Evolutionary conservation across 23 red algal genomes (phyloP).

Genomic region (Gracilaria vermiculophylla): DNA sequence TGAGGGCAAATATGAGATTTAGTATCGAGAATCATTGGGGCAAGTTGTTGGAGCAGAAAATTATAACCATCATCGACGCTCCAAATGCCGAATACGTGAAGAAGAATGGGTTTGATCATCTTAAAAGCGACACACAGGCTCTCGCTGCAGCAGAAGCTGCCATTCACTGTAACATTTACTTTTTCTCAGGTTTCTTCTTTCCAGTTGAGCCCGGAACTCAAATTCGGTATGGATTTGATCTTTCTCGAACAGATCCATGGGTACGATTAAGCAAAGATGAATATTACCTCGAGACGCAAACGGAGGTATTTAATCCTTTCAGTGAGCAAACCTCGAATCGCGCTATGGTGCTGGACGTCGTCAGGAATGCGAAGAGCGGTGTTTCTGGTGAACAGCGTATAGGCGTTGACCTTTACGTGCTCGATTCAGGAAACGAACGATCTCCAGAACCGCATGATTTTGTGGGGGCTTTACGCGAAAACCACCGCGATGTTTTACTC

Average conservation of each 20-base stretch:
- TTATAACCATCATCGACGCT: slow-evolving; percentile 13
- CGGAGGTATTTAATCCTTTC: neutral
- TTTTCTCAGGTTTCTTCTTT: slow-evolving; percentile 68
- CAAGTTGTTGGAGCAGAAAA: neutral
- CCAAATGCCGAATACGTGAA: neutral
- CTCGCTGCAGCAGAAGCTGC: slow-evolving; percentile 3
- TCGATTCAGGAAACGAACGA: neutral
- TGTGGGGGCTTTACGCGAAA: slow-evolving; percentile 10
- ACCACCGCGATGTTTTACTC: slow-evolving; percentile 20
- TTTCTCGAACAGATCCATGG: slow-evolving; percentile 8
- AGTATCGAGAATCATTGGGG: neutral
- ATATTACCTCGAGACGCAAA: slow-evolving; percentile 23
- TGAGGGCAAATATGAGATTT: slow-evolving; percentile 2
- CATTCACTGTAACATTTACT: slow-evolving; percentile 65
- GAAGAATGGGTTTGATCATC: slow-evolving; percentile 34
- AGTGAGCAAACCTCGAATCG: slow-evolving; percentile 2
- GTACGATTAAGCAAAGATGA: slow-evolving; percentile 10
- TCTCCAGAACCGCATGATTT: slow-evolving; percentile 19
- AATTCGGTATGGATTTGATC: slow-evolving; percentile 42
- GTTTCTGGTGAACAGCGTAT: neutral
- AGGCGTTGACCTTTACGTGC: slow-evolving; percentile 15
- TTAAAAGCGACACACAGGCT: neutral
- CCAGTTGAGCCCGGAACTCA: slow-evolving; percentile 34
- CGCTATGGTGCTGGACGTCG: slow-evolving; percentile 7
- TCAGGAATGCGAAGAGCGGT: neutral